A percentile compares a stretch with the other conserved stretches of the same genome.
These are phyloP conservation scores for Atkinsonella hypoxylon DNA, from an alignment of 2,329 filamentous ascomycete species.

Conservation along the genomic window DNA sequence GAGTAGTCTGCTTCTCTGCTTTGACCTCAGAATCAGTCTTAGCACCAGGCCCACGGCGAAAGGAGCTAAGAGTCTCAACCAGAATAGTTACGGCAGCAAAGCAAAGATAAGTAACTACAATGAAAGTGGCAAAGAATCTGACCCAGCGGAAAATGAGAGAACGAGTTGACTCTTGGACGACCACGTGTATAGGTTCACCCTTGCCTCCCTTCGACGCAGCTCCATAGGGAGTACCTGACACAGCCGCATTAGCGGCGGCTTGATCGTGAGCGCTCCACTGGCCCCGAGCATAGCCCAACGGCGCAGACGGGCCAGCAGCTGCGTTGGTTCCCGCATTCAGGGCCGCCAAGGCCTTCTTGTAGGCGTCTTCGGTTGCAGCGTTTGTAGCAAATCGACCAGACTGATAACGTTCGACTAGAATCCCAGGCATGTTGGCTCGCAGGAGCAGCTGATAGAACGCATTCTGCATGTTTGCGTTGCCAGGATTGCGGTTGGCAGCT, in stretches of 20 bases:
- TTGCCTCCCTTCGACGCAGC: slow-evolving; percentile 49
- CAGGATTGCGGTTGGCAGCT: slow-evolving; percentile 84
- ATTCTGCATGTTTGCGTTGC: slow-evolving; percentile 78
- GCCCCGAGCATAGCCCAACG: slow-evolving; percentile 13
- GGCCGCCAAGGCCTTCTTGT: slow-evolving; percentile 55
- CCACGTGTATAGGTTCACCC: slow-evolving; percentile 81
- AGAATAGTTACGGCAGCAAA: slow-evolving; percentile 70
- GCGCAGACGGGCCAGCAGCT: slow-evolving; percentile 12
- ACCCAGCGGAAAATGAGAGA: slow-evolving; percentile 80
- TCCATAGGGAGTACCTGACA: slow-evolving; percentile 10
- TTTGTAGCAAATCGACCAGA: slow-evolving; percentile 78
- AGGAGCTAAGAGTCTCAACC: slow-evolving; percentile 66
- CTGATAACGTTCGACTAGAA: slow-evolving; percentile 81
- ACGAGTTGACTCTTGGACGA: slow-evolving; percentile 81
- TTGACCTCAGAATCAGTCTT: slow-evolving; percentile 74
- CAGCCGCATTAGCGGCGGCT: slow-evolving; percentile 17
- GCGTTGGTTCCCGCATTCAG: slow-evolving; percentile 19
- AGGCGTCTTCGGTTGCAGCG: slow-evolving; percentile 62
- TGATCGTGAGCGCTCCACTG: slow-evolving; percentile 21
- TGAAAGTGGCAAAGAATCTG: slow-evolving; percentile 73
- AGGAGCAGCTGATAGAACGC: slow-evolving; percentile 88
- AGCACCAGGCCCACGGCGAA: slow-evolving; percentile 63
- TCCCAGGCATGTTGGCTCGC: slow-evolving; percentile 85
- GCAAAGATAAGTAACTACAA: slow-evolving; percentile 65
- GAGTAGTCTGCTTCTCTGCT: slow-evolving; percentile 80